Conservation (phyloP, 2,329 filamentous ascomycete species). For the Arachnomyces sp. region DNA sequence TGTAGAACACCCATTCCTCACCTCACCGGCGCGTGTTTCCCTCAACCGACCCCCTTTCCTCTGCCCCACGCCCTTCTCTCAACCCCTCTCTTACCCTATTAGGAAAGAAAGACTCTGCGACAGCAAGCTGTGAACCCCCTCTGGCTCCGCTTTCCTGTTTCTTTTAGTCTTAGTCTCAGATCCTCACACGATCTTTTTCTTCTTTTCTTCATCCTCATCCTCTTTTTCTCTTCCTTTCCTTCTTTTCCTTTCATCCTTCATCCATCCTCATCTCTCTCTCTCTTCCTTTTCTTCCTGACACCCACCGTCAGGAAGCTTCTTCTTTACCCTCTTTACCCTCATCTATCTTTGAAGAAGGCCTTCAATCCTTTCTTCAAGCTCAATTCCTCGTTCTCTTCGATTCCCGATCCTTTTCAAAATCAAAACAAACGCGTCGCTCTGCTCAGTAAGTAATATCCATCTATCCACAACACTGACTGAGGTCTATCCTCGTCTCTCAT, state of each 20-base stretch:
- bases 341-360: background rate
- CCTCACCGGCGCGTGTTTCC: too few relatives aligned
- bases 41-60: too few relatives aligned
- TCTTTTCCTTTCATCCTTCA: conserved; percentile 2
- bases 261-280: conserved; percentile 4
- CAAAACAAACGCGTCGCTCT: too few relatives aligned
- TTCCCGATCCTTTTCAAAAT: too few relatives aligned
- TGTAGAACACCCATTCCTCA: too few relatives aligned
- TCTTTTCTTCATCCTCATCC: conserved; percentile 7
- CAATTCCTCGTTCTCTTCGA: too few relatives aligned
- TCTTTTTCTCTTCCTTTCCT: conserved; percentile 5
- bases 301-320: background rate
- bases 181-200: background rate
- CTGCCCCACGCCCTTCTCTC: background rate
- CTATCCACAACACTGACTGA: too few relatives aligned
- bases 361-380: too few relatives aligned
- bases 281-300: background rate
- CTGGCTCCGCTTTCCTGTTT: too few relatives aligned
- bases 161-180: too few relatives aligned
- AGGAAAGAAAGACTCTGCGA: conserved; percentile 7
- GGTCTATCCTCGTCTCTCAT: background rate
- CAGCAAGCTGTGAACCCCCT: too few relatives aligned
- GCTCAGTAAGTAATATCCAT: too few relatives aligned
- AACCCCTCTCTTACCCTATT: conserved; percentile 14
- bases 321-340: background rate